Conservation (phyloP, 345 rosid species). For the Acer negundo region DNA sequence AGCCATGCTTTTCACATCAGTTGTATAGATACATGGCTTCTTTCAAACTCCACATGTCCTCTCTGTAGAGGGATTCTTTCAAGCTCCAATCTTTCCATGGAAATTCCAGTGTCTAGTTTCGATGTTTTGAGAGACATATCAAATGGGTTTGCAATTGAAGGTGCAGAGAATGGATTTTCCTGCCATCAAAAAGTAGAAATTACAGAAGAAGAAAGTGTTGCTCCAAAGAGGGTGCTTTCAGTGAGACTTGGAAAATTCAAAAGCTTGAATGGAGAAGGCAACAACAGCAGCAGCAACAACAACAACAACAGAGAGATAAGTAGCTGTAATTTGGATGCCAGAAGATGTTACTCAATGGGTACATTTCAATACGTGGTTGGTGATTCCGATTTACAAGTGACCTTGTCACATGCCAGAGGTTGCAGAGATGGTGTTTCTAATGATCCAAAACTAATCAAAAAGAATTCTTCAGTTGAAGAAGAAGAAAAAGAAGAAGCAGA, state of each 20-base stretch:
- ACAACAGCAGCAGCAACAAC: background rate
- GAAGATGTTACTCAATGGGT: slow-evolving; percentile 84
- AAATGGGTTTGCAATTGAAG: slow-evolving; percentile 29
- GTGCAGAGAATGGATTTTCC: slow-evolving; percentile 23
- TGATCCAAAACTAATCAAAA: slow-evolving; percentile 5
- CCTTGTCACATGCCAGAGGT: slow-evolving; percentile 29
- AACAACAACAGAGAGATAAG: slow-evolving; percentile 34
- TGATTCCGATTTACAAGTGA: slow-evolving; percentile 47
- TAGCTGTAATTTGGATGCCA: slow-evolving; percentile 40
- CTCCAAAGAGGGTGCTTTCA: slow-evolving; percentile 46
- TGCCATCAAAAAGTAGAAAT: slow-evolving; percentile 23
- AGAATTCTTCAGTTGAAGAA: slow-evolving; percentile 19
- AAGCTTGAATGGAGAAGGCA: slow-evolving; percentile 32
- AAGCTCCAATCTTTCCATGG: slow-evolving; percentile 26
- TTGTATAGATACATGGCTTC: slow-evolving; percentile 81
- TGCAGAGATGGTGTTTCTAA: slow-evolving; percentile 5
- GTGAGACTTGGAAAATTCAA: slow-evolving; percentile 66
- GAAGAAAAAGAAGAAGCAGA: slow-evolving; percentile 29
- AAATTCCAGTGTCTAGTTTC: slow-evolving; percentile 27
- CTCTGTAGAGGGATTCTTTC: slow-evolving; percentile 61
- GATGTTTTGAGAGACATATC: slow-evolving; percentile 29
- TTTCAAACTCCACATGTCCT: slow-evolving; percentile 80
- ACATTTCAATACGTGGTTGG: slow-evolving; percentile 58
- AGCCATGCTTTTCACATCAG: slow-evolving; percentile 75
- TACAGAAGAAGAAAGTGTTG: slow-evolving; percentile 31